Percentiles rank a stretch among this genome's conserved stretches.
Evolutionary conservation across 129 eudicot species (phyloP).

Genomic region (Sambucus nigra): DNA sequence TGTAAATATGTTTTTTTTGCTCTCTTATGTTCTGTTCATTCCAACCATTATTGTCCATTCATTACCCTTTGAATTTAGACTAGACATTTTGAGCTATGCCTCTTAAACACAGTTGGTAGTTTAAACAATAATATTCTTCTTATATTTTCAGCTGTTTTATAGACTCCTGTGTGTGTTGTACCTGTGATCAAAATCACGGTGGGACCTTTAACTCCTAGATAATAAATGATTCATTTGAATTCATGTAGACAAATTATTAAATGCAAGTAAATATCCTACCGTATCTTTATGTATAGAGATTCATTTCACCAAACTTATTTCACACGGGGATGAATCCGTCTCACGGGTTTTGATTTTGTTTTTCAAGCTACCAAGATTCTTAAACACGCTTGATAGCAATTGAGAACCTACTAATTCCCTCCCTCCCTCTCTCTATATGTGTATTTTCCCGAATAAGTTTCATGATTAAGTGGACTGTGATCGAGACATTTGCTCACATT

Average conservation of each 20-base stretch:
- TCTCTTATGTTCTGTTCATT: neutral
- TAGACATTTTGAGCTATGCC: neutral
- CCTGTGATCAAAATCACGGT: constrained; percentile 1
- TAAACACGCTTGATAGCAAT: no score
- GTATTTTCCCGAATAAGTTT: no score
- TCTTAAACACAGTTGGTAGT: neutral
- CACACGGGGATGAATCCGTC: neutral
- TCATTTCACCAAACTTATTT: neutral
- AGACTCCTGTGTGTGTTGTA: neutral
- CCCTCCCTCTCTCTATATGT: neutral
- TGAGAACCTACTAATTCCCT: no score
- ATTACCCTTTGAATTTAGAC: neutral
- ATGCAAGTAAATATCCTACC: constrained; percentile 11
- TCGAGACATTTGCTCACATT: no score
- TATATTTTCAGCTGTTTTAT: neutral
- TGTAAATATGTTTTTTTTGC: neutral
- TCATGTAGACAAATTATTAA: constrained; percentile 1
- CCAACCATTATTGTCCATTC: neutral
- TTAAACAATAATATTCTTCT: neutral
- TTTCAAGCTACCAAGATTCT: neutral
- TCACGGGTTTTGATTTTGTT: constrained; percentile 1
- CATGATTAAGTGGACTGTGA: no score
- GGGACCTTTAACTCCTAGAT: constrained; percentile 2
- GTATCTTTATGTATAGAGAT: constrained; percentile 5
- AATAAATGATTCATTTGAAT: constrained; percentile 20